Evolutionary conservation across 164 flowering plant species (phyloP).

Genomic region (Vitis cinerea): DNA sequence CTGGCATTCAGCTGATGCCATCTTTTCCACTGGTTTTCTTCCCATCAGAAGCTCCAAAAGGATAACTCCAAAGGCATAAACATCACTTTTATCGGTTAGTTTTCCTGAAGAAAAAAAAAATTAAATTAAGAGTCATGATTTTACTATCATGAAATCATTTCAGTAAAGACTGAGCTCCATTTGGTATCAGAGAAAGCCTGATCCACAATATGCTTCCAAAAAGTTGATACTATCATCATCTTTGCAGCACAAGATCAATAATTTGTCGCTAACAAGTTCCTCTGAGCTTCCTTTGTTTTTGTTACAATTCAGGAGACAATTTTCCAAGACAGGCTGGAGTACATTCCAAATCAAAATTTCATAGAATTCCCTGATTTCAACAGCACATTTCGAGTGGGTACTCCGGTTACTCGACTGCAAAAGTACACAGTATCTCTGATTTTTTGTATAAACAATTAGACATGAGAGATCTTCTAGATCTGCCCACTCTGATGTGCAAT

Average conservation of each 20-base stretch:
- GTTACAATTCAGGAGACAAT: not conserved
- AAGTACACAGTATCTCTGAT: no score
- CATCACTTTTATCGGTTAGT: slow-evolving; percentile 92
- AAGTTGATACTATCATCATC: not conserved
- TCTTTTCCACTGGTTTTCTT: slow-evolving; percentile 71
- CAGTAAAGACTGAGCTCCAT: not conserved
- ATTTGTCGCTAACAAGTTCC: not conserved
- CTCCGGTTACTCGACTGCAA: no score
- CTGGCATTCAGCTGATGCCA: slow-evolving; percentile 63
- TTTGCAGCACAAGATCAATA: not conserved
- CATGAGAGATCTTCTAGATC: not conserved
- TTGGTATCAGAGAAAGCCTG: not conserved
- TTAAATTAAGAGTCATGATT: not conserved
- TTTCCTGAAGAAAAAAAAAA: slow-evolving; percentile 51
- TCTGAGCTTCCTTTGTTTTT: no score
- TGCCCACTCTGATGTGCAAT: no score
- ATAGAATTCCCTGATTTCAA: not conserved
- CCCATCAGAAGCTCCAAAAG: slow-evolving; percentile 87
- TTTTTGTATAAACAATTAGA: not conserved
- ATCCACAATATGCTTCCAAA: not conserved
- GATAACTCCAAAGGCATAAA: slow-evolving; percentile 91
- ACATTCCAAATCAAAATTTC: not conserved
- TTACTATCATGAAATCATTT: not conserved
- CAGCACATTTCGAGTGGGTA: not conserved
- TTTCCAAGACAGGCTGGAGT: not conserved